Percentiles rank a stretch among this genome's conserved stretches.
phyloP scores from a whole-genome alignment of 768 basidiomycete species.

The Lanmaoa rubissima region DNA sequence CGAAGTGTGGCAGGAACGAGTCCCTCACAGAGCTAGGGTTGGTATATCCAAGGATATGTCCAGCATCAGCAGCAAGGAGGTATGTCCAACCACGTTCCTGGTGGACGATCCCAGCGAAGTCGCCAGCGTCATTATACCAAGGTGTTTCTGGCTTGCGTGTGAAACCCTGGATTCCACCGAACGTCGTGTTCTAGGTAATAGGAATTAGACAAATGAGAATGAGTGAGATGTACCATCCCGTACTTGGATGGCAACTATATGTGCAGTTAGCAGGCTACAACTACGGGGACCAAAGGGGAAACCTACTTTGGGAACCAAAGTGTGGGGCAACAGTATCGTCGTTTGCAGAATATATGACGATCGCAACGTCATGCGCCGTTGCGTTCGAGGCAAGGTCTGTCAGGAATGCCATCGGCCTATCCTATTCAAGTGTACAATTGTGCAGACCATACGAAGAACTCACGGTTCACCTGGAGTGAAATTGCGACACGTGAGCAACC shows the following conservation, averaged over 20 bases:
- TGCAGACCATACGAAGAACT: constrained; percentile 7
- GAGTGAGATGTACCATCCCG: not conserved
- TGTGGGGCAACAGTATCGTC: constrained; percentile 65
- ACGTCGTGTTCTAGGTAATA: constrained; percentile 64
- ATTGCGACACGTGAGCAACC: too few relatives aligned
- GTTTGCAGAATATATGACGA: constrained; percentile 66
- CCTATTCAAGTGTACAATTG: not conserved
- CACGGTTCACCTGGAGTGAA: constrained; percentile 15
- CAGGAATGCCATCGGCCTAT: constrained; percentile 62
- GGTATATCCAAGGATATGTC: constrained; percentile 35
- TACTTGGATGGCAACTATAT: constrained; percentile 54
- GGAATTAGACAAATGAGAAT: not conserved
- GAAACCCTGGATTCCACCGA: constrained; percentile 75
- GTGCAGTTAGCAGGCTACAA: constrained; percentile 5
- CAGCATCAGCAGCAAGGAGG: constrained; percentile 36
- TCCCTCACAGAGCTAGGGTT: constrained; percentile 45
- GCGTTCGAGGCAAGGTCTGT: constrained; percentile 65
- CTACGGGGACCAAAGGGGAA: not conserved
- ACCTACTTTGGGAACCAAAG: constrained; percentile 47
- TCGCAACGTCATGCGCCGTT: constrained; percentile 42
- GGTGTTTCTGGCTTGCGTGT: constrained; percentile 63
- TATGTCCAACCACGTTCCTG: constrained; percentile 67
- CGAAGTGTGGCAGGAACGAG: not conserved
- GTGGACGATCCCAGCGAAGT: constrained; percentile 65
- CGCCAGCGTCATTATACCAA: constrained; percentile 56